phyloP scores from a whole-genome alignment of 2,329 filamentous ascomycete genomes.

The Chaetoscypha palmicola region DNA sequence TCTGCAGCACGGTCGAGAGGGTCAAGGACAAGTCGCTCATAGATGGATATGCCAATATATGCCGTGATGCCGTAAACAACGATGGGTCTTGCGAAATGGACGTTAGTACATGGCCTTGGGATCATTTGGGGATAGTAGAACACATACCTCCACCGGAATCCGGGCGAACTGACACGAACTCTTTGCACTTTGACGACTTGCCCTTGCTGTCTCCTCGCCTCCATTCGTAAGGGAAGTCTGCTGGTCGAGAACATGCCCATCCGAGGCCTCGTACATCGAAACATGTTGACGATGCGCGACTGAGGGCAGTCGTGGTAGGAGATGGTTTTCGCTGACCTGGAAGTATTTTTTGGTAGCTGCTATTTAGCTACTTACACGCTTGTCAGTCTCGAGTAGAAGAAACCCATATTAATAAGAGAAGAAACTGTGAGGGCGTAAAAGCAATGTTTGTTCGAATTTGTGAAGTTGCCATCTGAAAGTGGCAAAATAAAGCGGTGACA shows the following conservation, averaged over 20 bases:
- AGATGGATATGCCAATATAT: conserved; percentile 36
- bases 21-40: conserved; percentile 40
- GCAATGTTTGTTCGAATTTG: background rate
- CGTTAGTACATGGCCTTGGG: too few species aligned
- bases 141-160: conserved; percentile 15
- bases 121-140: too few species aligned
- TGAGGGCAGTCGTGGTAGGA: too few species aligned
- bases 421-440: background rate
- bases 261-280: conserved; percentile 19
- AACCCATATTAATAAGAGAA: background rate
- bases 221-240: conserved; percentile 22
- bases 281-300: too few species aligned
- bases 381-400: background rate
- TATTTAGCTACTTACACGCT: too few species aligned
- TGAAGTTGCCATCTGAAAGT: background rate
- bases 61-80: conserved; percentile 32
- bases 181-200: conserved; percentile 19
- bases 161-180: conserved; percentile 22
- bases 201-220: conserved; percentile 18
- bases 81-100: conserved; percentile 17
- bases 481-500: conserved; percentile 1
- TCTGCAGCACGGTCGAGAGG: conserved; percentile 34
- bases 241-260: conserved; percentile 19
- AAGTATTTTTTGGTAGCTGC: too few species aligned
- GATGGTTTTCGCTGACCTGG: too few species aligned